These are phyloP conservation scores for Cymbidium sinense DNA, from an alignment of 106 monocot species.

Conservation along the genomic window DNA sequence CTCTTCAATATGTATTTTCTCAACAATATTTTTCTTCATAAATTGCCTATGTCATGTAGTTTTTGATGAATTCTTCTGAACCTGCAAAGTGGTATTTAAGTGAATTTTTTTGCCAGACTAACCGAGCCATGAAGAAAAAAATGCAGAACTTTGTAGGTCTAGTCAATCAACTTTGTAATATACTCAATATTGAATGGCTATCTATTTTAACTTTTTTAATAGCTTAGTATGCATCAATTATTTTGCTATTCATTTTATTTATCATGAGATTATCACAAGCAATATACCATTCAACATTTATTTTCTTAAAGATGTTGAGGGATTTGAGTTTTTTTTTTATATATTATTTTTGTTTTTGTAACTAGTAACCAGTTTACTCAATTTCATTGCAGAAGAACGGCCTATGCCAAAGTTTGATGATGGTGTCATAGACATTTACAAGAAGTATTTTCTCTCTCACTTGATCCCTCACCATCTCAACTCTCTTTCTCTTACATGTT, in stretches of 20 bases:
- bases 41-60: background rate
- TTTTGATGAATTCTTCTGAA: background rate
- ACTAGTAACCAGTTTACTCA: background rate
- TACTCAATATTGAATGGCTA: background rate
- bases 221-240: background rate
- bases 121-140: background rate
- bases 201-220: background rate
- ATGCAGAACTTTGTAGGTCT: background rate
- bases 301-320: background rate
- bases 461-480: background rate
- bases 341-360: background rate
- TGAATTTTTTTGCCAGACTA: background rate
- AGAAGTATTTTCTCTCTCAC: conserved; percentile 36
- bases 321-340: background rate
- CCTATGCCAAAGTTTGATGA: conserved; percentile 72
- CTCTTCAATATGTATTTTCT: background rate
- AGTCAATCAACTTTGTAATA: background rate
- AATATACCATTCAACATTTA: background rate
- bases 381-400: conserved; percentile 30
- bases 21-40: background rate
- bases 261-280: background rate
- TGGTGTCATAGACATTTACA: conserved; percentile 67
- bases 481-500: background rate
- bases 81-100: background rate
- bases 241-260: background rate